phyloP scores from a whole-genome alignment of 805 yeast genomes.

The Myxozyma lipomycoides region DNA sequence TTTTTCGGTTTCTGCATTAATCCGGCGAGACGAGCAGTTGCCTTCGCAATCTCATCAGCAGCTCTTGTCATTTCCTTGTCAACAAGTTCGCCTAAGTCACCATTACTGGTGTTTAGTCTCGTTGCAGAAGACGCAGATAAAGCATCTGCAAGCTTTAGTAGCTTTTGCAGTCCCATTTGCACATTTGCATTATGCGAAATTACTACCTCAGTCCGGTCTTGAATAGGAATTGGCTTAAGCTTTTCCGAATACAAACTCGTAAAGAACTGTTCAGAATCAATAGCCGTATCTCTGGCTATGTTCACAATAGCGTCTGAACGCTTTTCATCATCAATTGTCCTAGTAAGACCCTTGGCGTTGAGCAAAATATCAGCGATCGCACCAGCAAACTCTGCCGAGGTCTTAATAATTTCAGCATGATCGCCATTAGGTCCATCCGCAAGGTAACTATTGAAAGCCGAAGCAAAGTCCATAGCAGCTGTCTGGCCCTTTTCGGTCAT shows the following conservation, averaged over 20 bases:
- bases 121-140: slow-evolving; percentile 46
- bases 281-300: slow-evolving; percentile 55
- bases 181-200: slow-evolving; percentile 71
- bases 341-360: slow-evolving; percentile 64
- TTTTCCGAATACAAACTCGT: slow-evolving; percentile 53
- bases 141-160: slow-evolving; percentile 53
- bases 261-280: slow-evolving; percentile 59
- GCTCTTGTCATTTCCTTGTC: slow-evolving; percentile 71
- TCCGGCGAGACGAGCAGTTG: slow-evolving; percentile 55
- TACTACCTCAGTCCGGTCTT: slow-evolving; percentile 70
- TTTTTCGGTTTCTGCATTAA: slow-evolving; percentile 50
- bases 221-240: slow-evolving; percentile 50
- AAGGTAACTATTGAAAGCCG: slow-evolving; percentile 65
- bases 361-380: slow-evolving; percentile 59
- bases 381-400: slow-evolving; percentile 60
- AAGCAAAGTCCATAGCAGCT: slow-evolving; percentile 74
- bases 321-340: slow-evolving; percentile 48
- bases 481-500: slow-evolving; percentile 66
- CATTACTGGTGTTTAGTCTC: slow-evolving; percentile 2
- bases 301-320: slow-evolving; percentile 51
- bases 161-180: slow-evolving; percentile 63
- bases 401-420: slow-evolving; percentile 53
- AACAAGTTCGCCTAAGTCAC: slow-evolving; percentile 64
- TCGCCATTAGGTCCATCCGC: slow-evolving; percentile 74
- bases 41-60: slow-evolving; percentile 62